phyloP scores from a whole-genome alignment of 2,329 filamentous ascomycete genomes.

The Fusarium transvaalense region DNA sequence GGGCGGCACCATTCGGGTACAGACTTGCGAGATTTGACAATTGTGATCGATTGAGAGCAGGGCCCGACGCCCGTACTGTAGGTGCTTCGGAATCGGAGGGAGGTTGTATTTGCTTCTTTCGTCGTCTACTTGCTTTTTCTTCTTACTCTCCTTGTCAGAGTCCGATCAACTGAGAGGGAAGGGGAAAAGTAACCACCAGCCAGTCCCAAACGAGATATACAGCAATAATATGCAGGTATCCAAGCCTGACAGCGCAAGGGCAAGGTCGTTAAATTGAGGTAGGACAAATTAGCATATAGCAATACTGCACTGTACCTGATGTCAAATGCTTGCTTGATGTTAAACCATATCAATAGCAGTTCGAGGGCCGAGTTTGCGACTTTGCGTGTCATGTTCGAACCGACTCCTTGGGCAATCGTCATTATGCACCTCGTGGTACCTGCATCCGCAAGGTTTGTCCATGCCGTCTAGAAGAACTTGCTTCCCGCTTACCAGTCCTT shows the following conservation, averaged over 20 bases:
- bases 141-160: background rate
- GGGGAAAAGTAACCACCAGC: constrained; percentile 8
- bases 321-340: constrained; percentile 14
- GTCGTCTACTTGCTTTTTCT: background rate
- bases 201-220: background rate
- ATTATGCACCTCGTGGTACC: constrained; percentile 34
- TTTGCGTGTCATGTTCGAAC: constrained; percentile 21
- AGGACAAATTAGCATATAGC: background rate
- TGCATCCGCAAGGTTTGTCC: constrained; percentile 29
- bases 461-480: constrained; percentile 12
- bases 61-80: constrained; percentile 1
- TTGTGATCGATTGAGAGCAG: constrained; percentile 8
- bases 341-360: constrained; percentile 21
- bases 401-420: constrained; percentile 4
- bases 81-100: background rate
- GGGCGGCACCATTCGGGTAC: constrained; percentile 28
- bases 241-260: constrained; percentile 21
- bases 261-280: constrained; percentile 3
- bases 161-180: background rate
- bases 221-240: constrained; percentile 17
- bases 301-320: background rate
- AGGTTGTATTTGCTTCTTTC: constrained; percentile 4
- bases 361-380: constrained; percentile 20
- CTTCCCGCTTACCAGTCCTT: constrained; percentile 12
- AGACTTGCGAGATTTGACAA: constrained; percentile 40